Evolutionary conservation across 208 protist species (phyloP).

Genomic region (Balamuthia mandrillaris): DNA sequence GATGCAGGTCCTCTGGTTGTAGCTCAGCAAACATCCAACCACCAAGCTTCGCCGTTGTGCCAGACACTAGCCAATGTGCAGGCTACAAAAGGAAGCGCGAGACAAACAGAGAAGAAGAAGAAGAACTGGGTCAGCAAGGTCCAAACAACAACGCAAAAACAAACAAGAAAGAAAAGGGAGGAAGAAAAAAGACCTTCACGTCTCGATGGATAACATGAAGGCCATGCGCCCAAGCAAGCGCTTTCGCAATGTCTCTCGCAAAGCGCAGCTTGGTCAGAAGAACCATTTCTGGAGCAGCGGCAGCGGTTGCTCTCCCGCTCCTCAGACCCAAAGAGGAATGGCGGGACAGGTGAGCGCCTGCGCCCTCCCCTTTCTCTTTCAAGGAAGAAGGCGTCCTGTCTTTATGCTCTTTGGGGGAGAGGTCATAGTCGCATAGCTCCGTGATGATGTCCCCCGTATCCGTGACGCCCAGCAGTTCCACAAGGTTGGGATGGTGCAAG

Average conservation of each 20-base stretch:
- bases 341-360: too few species aligned
- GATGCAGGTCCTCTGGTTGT: background rate
- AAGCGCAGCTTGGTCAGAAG: background rate
- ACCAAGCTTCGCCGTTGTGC: background rate
- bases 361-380: background rate
- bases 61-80: background rate
- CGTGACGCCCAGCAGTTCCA: background rate
- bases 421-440: constrained; percentile 12
- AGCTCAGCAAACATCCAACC: constrained; percentile 36
- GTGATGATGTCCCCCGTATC: background rate
- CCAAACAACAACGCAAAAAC: too few species aligned
- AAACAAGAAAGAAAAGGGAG: too few species aligned
- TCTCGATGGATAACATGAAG: constrained; percentile 5
- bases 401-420: background rate
- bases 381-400: background rate
- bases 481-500: constrained; percentile 26
- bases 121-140: too few species aligned
- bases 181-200: too few species aligned
- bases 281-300: background rate
- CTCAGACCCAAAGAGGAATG: background rate
- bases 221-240: constrained; percentile 2
- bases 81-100: too few species aligned
- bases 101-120: too few species aligned
- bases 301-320: background rate
- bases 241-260: background rate